Conservation (phyloP, 257 asterid genomes). For the Solanum appendiculatum region DNA sequence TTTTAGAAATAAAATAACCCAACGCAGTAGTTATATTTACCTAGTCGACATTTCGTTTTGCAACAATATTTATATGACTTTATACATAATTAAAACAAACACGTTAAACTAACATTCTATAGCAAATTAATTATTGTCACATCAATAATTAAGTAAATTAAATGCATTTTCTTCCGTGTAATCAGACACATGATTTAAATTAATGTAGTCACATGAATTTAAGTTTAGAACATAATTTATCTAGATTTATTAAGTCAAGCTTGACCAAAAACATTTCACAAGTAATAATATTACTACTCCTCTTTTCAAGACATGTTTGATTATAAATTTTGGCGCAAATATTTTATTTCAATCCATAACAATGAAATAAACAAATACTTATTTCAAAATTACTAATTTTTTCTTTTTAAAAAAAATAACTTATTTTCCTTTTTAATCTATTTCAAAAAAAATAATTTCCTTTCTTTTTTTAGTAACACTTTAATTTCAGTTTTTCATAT, state of each 20-base stretch:
- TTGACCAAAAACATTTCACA: not conserved
- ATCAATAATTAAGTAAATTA: not conserved
- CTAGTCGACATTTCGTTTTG: not conserved
- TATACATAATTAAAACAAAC: not conserved
- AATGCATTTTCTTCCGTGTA: not conserved
- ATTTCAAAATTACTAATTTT: not conserved
- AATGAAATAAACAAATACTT: not conserved
- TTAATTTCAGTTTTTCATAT: no score
- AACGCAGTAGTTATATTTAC: not conserved
- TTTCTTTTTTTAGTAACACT: no score
- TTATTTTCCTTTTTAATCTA: no score
- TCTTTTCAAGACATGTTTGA: not conserved
- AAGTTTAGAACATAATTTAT: not conserved
- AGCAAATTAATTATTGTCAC: not conserved
- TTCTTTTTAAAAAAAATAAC: not conserved
- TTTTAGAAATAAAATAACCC: not conserved
- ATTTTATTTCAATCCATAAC: not conserved
- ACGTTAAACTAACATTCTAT: not conserved
- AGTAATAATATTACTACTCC: not conserved
- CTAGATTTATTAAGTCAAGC: not conserved
- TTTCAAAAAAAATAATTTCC: no score
- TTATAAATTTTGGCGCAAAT: not conserved
- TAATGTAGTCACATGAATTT: not conserved
- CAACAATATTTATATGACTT: not conserved
- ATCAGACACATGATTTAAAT: not conserved